Percentiles rank a stretch among this genome's conserved stretches.
Conservation (phyloP, 129 eudicot species). For the Glebionis coronaria region DNA sequence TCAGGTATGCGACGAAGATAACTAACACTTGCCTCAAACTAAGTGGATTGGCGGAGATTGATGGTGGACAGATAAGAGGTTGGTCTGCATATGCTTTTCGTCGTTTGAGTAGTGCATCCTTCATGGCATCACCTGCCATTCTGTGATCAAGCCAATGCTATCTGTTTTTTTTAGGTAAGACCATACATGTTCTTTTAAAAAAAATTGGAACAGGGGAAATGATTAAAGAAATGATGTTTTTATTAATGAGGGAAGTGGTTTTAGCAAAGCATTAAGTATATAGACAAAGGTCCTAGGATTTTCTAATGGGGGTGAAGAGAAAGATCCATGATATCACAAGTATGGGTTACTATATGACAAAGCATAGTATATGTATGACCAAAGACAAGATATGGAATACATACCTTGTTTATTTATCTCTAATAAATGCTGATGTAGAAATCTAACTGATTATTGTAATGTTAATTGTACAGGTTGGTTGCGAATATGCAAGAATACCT, state of each 20-base stretch:
- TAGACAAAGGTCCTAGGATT: background rate
- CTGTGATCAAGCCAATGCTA: slow-evolving; percentile 12
- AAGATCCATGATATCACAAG: slow-evolving; percentile 10
- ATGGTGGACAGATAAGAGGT: slow-evolving; percentile 25
- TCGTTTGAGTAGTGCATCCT: slow-evolving; percentile 46
- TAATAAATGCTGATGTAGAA: background rate
- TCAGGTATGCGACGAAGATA: slow-evolving; percentile 40
- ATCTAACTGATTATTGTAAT: background rate
- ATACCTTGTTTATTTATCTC: background rate
- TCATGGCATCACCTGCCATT: slow-evolving; percentile 40
- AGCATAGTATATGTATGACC: slow-evolving; percentile 17
- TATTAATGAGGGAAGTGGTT: background rate
- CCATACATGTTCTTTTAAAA: background rate
- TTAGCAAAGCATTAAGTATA: background rate
- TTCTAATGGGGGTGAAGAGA: background rate
- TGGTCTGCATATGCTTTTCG: slow-evolving; percentile 22
- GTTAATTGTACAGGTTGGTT: background rate
- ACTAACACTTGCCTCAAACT: slow-evolving; percentile 15
- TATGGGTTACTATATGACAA: slow-evolving; percentile 25
- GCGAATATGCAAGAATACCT: slow-evolving; percentile 1
- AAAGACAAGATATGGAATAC: slow-evolving; percentile 23
- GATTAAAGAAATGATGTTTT: background rate
- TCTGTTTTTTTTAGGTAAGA: background rate
- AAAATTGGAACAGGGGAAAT: background rate
- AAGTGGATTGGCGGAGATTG: slow-evolving; percentile 11